Conservation (phyloP, 139 green algal species). For the Limnomonas spitsbergensis region DNA sequence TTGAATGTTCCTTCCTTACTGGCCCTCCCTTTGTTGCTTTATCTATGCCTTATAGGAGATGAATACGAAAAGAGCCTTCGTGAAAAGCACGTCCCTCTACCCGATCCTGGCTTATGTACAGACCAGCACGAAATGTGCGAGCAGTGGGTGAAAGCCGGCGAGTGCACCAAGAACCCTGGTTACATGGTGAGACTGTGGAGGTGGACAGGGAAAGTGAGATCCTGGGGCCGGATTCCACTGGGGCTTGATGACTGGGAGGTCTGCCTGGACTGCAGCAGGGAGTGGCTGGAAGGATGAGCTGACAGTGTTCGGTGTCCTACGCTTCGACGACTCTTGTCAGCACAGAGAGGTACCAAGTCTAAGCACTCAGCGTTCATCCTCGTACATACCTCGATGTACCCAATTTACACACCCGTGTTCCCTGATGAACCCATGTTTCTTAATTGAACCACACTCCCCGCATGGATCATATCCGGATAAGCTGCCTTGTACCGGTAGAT, state of each 20-base stretch:
- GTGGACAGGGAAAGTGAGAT: neutral
- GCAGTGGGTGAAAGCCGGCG: conserved; percentile 25
- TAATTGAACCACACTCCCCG: too few species aligned
- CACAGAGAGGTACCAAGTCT: neutral
- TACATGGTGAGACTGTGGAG: conserved; percentile 25
- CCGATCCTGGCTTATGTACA: neutral
- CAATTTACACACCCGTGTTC: too few species aligned
- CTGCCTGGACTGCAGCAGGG: neutral
- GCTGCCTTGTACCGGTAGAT: too few species aligned
- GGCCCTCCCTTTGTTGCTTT: too few species aligned
- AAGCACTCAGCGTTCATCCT: neutral
- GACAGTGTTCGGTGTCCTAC: neutral
- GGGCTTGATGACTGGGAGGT: neutral
- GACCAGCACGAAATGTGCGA: conserved; percentile 32
- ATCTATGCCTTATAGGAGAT: too few species aligned
- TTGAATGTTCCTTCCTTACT: too few species aligned
- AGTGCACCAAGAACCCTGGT: conserved; percentile 39
- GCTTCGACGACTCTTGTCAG: neutral
- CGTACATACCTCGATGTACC: too few species aligned
- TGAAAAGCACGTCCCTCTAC: neutral
- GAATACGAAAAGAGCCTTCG: neutral
- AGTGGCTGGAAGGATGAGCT: neutral
- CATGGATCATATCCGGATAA: too few species aligned
- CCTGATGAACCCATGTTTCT: too few species aligned
- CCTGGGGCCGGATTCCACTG: neutral